phyloP scores from a whole-genome alignment of 306 rosid genomes.

The Senna tora region DNA sequence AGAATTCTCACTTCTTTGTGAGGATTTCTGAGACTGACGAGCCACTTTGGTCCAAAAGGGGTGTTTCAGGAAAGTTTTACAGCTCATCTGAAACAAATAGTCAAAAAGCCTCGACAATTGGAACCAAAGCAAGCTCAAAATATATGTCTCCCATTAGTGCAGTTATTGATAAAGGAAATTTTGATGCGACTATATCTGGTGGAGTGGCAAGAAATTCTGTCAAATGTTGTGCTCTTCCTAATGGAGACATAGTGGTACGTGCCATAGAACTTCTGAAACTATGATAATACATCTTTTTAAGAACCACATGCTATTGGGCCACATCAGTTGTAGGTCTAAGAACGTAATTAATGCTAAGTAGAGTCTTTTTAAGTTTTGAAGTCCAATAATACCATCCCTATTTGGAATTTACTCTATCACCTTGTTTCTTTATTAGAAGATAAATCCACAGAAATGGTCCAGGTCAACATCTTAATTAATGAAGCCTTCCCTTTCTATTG shows the following conservation, averaged over 20 bases:
- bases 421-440: neutral
- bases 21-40: conserved; percentile 80
- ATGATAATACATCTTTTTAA: conserved; percentile 6
- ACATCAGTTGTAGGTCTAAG: neutral
- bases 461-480: neutral
- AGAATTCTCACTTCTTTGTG: conserved; percentile 90
- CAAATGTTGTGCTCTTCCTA: conserved; percentile 82
- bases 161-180: conserved; percentile 78
- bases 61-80: conserved; percentile 37
- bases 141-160: conserved; percentile 49
- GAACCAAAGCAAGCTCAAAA: conserved; percentile 47
- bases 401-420: neutral
- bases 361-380: neutral
- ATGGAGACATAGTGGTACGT: conserved; percentile 97
- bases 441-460: neutral
- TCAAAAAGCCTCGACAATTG: conserved; percentile 37
- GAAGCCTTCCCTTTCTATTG: neutral
- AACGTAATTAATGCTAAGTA: neutral
- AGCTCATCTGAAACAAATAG: conserved; percentile 43
- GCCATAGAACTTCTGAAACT: conserved; percentile 44
- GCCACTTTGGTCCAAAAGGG: conserved; percentile 81
- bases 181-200: conserved; percentile 69
- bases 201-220: conserved; percentile 80
- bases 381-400: neutral
- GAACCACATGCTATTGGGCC: too few species aligned